Base-by-base conservation (phyloP, 768 basidiomycete species). In the Brasilioporus rufonigricans region DNA sequence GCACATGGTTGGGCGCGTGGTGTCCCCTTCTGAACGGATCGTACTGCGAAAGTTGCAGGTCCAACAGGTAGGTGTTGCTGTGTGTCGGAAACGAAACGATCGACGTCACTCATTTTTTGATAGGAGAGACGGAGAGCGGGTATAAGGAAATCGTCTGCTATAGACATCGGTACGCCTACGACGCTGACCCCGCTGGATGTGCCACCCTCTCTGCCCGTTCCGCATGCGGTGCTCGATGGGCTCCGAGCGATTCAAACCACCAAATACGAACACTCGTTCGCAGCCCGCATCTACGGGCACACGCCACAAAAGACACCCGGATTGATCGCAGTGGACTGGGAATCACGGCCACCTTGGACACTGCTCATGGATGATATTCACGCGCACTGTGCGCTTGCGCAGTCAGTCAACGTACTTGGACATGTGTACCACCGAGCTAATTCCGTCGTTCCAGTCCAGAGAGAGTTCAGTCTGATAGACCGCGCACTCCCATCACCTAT, bases 301-400 rank as follows among this genome's bases (percentile, higher is more conserved):
- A 59, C 39, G 3, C 51, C 58, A 24, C 60, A 50, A n/a, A 71
- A 57, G 46, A 52, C 58, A 14, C 61, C 61, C 12, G 70, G 73
- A 33, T 63, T 80, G 27, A 76, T 91, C 38, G 77, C 82, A 11
- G 73, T 84, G 24, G 89, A 91, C 67, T 91, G 87, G 89, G 84
- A 87, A 65, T 83, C 80, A 4, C 73, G 72, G 38, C 70, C 88
- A 4, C 83, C 87, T 0, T 92, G 91, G 91, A 85, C 85, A 78
- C 71, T 77, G 35, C 77, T 93, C 41, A 87, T 91, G 86, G 65
- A 70, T 31, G 89, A 92, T 58, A 77, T 93, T 39, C 76, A 79
- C 47, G 81, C 80, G 3, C 90, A 93, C 71, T 80, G 84, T 61
- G 61, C 66, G 2, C 69, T 87, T 23, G 72, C 80, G 32, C 83